Percentiles rank a stretch among this genome's conserved stretches.
These are phyloP conservation scores for Chlamydomonas reinhardtii DNA, from an alignment of 163 green algal genomes.

Conservation along the genomic window DNA sequence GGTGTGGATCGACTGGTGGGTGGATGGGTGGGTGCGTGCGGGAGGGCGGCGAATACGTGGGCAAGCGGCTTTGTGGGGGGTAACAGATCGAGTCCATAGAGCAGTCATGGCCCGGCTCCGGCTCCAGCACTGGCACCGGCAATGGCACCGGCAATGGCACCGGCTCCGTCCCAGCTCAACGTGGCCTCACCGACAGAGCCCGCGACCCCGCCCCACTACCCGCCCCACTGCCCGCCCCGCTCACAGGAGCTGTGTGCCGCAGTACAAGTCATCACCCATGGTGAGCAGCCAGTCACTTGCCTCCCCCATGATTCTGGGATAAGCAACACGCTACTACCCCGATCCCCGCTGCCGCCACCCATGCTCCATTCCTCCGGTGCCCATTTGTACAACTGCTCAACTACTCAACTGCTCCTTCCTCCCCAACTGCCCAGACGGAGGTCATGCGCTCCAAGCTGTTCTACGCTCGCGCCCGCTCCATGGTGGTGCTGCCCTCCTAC, in stretches of 20 bases:
- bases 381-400: too few relatives aligned
- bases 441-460: neutral
- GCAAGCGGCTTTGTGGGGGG: neutral
- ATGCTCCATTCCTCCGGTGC: too few relatives aligned
- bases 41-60: neutral
- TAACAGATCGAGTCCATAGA: neutral
- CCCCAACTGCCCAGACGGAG: neutral
- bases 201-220: too few relatives aligned
- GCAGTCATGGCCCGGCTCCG: neutral
- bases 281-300: neutral
- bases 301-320: neutral
- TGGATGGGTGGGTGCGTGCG: too few relatives aligned
- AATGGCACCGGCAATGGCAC: too few relatives aligned
- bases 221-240: too few relatives aligned
- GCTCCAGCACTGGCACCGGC: too few relatives aligned
- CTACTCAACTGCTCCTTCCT: neutral
- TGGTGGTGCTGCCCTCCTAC: conserved; percentile 12
- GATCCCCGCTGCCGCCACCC: too few relatives aligned
- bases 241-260: conserved; percentile 17
- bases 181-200: too few relatives aligned
- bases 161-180: too few relatives aligned
- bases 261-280: conserved; percentile 1
- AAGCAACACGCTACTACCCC: too few relatives aligned
- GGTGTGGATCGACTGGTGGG: conserved; percentile 39
- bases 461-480: conserved; percentile 1